Percentiles rank a stretch among this genome's conserved stretches.
Conservation (phyloP, 371 early-diverging fungal genomes). For the Sporodiniella umbellata region DNA sequence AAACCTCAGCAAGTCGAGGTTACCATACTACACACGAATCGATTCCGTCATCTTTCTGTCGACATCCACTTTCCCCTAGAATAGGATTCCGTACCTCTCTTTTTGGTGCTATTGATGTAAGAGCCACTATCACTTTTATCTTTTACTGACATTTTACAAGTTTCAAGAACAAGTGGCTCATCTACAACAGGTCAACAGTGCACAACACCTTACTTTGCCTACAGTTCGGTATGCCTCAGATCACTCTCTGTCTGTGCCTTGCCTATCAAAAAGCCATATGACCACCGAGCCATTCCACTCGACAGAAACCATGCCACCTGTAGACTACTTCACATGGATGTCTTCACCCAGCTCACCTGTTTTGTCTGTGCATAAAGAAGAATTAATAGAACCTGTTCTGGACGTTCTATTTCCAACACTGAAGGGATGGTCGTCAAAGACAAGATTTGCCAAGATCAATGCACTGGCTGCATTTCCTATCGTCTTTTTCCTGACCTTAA, state of each 20-base stretch:
- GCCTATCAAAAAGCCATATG: constrained; percentile 16
- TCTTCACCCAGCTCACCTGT: too few relatives aligned
- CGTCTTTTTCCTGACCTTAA: constrained; percentile 52
- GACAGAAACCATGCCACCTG: too few relatives aligned
- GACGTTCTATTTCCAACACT: constrained; percentile 54
- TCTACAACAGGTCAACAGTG: constrained; percentile 32
- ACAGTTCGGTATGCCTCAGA: too few relatives aligned
- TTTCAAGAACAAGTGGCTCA: constrained; percentile 37
- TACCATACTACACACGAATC: constrained; percentile 32
- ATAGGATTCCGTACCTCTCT: constrained; percentile 43
- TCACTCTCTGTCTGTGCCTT: constrained; percentile 22
- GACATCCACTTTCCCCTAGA: constrained; percentile 40
- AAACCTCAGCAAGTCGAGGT: constrained; percentile 33
- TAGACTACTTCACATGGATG: constrained; percentile 41
- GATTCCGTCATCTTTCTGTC: constrained; percentile 27
- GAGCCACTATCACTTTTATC: too few relatives aligned
- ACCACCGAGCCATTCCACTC: too few relatives aligned
- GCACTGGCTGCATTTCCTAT: constrained; percentile 57
- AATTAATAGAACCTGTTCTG: too few relatives aligned
- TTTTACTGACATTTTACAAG: too few relatives aligned
- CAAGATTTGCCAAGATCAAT: constrained; percentile 48
- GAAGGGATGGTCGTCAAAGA: constrained; percentile 48
- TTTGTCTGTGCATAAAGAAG: too few relatives aligned
- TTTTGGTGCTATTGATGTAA: constrained; percentile 46
- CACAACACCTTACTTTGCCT: constrained; percentile 6